Evolutionary conservation across 2,329 filamentous ascomycete genomes (phyloP).

Genomic region (Hypoxylon sp.): DNA sequence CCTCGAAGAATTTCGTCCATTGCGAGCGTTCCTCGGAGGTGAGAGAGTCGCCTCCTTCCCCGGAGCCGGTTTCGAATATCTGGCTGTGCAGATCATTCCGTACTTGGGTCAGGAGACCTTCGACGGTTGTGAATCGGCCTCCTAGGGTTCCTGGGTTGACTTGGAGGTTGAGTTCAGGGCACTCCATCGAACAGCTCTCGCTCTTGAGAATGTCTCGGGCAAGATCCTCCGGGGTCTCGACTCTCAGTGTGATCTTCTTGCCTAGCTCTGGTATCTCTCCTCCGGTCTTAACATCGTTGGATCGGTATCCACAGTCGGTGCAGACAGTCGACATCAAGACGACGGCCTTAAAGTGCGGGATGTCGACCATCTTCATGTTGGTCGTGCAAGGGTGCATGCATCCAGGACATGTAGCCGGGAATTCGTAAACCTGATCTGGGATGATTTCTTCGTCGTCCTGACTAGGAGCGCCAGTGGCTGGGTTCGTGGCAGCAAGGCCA

Average conservation of each 20-base stretch:
- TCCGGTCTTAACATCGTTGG: constrained; percentile 97
- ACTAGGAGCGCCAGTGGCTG: constrained; percentile 63
- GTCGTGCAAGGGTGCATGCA: constrained; percentile 89
- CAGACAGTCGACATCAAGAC: constrained; percentile 96
- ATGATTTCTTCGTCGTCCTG: constrained; percentile 81
- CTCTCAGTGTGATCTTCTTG: constrained; percentile 82
- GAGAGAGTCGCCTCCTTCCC: constrained; percentile 85
- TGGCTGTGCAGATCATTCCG: constrained; percentile 89
- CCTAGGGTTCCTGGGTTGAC: constrained; percentile 96
- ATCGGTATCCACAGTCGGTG: constrained; percentile 91
- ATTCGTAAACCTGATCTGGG: constrained; percentile 92
- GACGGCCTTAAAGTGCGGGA: constrained; percentile 98
- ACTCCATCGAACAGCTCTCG: constrained; percentile 89
- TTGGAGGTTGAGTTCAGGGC: constrained; percentile 86
- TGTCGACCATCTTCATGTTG: constrained; percentile 99
- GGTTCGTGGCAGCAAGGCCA: constrained; percentile 75
- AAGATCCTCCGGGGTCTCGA: constrained; percentile 80
- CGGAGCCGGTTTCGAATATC: constrained; percentile 80
- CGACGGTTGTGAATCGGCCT: constrained; percentile 95
- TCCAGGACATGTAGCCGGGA: constrained; percentile 91
- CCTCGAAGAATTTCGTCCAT: constrained; percentile 87
- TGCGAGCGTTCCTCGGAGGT: constrained; percentile 72
- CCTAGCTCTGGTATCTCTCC: constrained; percentile 91
- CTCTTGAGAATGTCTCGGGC: constrained; percentile 95
- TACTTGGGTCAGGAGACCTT: constrained; percentile 92